Conservation (phyloP, 2,329 filamentous ascomycete genomes). For the Pseudogymnoascus sp. region DNA sequence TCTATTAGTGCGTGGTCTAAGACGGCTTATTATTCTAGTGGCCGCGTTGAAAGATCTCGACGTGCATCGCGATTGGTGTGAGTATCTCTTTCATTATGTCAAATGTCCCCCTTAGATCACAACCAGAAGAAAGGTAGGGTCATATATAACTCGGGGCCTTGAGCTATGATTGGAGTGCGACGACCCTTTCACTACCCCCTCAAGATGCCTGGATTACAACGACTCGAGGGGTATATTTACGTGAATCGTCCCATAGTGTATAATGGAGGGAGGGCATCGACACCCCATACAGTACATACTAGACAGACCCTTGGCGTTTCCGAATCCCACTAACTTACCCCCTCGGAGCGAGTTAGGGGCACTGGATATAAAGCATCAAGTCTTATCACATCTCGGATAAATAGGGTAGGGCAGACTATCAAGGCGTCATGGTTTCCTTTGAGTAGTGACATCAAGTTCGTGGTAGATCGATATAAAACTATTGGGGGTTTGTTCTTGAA, state of each 20-base stretch:
- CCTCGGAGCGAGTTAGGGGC: not conserved
- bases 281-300: not conserved
- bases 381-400: not conserved
- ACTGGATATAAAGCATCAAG: not conserved
- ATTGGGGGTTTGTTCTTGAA: not conserved
- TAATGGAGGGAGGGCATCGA: not conserved
- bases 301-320: not conserved
- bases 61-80: not conserved
- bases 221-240: not conserved
- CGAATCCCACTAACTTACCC: not conserved
- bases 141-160: not conserved
- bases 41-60: not conserved
- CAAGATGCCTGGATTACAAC: not conserved
- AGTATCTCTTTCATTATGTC: not conserved
- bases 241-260: not conserved
- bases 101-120: not conserved
- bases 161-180: not conserved
- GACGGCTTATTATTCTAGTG: not conserved
- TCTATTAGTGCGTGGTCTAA: constrained; percentile 1
- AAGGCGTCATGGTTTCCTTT: not conserved
- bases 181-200: not conserved
- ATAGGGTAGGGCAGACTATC: not conserved
- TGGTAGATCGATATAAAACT: not conserved
- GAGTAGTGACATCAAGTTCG: not conserved
- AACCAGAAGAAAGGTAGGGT: not conserved